Evolutionary conservation across 2,329 filamentous ascomycete species (phyloP).

Genomic region (Pseudocercospora musae): DNA sequence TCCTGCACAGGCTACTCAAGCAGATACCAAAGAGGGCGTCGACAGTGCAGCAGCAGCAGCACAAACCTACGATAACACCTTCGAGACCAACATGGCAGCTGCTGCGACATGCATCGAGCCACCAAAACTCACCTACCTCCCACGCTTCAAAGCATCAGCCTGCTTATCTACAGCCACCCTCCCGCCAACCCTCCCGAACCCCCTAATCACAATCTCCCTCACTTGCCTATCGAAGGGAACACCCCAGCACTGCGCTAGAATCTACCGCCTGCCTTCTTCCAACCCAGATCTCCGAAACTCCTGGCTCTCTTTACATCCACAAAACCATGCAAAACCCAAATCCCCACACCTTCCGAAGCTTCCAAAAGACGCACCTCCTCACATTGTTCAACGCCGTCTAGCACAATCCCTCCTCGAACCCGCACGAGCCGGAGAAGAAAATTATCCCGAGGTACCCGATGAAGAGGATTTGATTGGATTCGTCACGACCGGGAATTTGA

Average conservation of each 20-base stretch:
- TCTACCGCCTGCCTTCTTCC: conserved; percentile 74
- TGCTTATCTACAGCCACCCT: neutral
- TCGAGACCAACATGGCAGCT: neutral
- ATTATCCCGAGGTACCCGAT: conserved; percentile 65
- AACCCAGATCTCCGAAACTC: conserved; percentile 56
- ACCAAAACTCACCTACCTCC: conserved; percentile 5
- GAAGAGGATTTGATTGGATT: conserved; percentile 81
- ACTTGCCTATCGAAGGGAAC: conserved; percentile 67
- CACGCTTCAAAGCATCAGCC: neutral
- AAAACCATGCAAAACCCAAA: conserved; percentile 24
- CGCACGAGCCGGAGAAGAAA: conserved; percentile 34
- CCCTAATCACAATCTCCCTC: conserved; percentile 62
- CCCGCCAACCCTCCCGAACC: conserved; percentile 30
- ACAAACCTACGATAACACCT: neutral
- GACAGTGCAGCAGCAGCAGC: neutral
- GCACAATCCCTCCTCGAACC: conserved; percentile 44
- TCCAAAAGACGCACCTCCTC: conserved; percentile 39
- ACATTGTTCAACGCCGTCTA: conserved; percentile 44
- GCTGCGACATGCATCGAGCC: neutral
- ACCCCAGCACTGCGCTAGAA: conserved; percentile 67
- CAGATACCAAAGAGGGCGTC: neutral
- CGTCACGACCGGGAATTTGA: conserved; percentile 82
- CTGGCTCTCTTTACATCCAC: conserved; percentile 64
- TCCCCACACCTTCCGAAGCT: conserved; percentile 22
- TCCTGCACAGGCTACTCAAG: neutral